These are phyloP conservation scores for Debaryomyces tyrocola DNA, from an alignment of 805 yeast species.

Conservation along the genomic window DNA sequence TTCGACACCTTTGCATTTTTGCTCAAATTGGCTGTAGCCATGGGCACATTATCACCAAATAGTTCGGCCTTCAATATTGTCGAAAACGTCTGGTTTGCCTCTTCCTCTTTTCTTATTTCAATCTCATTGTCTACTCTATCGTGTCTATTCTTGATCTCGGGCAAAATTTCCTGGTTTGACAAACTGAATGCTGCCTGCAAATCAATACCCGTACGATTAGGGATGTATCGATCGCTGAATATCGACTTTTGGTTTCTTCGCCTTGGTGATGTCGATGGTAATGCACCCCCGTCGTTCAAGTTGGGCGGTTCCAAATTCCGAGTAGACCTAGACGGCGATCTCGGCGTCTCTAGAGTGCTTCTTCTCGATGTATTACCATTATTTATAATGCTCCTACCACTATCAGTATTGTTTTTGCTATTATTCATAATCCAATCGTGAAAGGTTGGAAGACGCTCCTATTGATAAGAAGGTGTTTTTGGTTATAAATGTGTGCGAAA, in stretches of 20 bases:
- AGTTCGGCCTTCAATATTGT: slow-evolving; percentile 84
- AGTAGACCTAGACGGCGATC: slow-evolving; percentile 44
- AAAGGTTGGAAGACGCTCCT: too few relatives aligned
- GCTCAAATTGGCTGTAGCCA: slow-evolving; percentile 38
- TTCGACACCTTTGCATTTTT: slow-evolving; percentile 3
- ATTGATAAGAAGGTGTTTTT: too few relatives aligned
- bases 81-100: slow-evolving; percentile 84
- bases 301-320: slow-evolving; percentile 38
- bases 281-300: slow-evolving; percentile 24
- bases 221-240: slow-evolving; percentile 85
- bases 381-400: background rate
- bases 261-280: slow-evolving; percentile 44
- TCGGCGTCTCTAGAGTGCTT: slow-evolving; percentile 35
- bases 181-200: slow-evolving; percentile 80
- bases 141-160: slow-evolving; percentile 27
- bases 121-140: slow-evolving; percentile 53
- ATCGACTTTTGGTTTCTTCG: slow-evolving; percentile 47
- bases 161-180: slow-evolving; percentile 44
- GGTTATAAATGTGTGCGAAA: too few relatives aligned
- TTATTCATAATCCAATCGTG: background rate
- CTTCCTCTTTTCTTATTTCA: slow-evolving; percentile 69
- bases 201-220: slow-evolving; percentile 82
- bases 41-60: slow-evolving; percentile 83
- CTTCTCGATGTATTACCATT: slow-evolving; percentile 1
- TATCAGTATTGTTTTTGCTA: background rate